A percentile compares a stretch with the other conserved stretches of the same genome.
Evolutionary conservation across 305 asterid species (phyloP).

Genomic region (Fraxinus paxiana): DNA sequence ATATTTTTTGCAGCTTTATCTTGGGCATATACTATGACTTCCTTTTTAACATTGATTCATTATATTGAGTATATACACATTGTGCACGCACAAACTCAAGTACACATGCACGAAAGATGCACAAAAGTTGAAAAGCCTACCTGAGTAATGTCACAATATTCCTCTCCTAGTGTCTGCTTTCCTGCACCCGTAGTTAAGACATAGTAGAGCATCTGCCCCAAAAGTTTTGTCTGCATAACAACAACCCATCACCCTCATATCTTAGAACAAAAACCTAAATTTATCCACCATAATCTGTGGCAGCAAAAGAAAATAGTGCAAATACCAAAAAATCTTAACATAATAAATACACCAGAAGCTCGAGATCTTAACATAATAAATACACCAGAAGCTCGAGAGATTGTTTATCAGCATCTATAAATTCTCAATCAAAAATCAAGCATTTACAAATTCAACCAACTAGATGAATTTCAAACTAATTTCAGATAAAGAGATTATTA

Average conservation of each 20-base stretch:
- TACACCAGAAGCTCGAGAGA: background rate
- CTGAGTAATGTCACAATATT: constrained; percentile 94
- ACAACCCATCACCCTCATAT: constrained; percentile 12
- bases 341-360: background rate
- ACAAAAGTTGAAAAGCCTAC: constrained; percentile 31
- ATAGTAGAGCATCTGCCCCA: constrained; percentile 95
- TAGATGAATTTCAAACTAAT: background rate
- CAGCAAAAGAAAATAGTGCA: background rate
- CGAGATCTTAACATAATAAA: background rate
- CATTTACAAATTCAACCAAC: background rate
- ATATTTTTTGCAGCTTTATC: background rate
- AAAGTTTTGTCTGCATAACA: constrained; percentile 68
- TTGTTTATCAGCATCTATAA: background rate
- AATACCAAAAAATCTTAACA: background rate
- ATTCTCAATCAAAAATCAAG: background rate
- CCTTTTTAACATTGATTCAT: background rate
- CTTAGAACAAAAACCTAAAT: constrained; percentile 8
- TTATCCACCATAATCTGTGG: background rate
- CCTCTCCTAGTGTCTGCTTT: constrained; percentile 94
- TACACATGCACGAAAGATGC: constrained; percentile 1
- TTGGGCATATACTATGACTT: background rate
- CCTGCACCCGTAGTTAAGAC: constrained; percentile 94
- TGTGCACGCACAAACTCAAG: constrained; percentile 7
- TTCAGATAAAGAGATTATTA: background rate
- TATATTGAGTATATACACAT: background rate